Base-by-base conservation (phyloP, 352 stramenopile species). In the Stramenopiles sp. region DNA sequence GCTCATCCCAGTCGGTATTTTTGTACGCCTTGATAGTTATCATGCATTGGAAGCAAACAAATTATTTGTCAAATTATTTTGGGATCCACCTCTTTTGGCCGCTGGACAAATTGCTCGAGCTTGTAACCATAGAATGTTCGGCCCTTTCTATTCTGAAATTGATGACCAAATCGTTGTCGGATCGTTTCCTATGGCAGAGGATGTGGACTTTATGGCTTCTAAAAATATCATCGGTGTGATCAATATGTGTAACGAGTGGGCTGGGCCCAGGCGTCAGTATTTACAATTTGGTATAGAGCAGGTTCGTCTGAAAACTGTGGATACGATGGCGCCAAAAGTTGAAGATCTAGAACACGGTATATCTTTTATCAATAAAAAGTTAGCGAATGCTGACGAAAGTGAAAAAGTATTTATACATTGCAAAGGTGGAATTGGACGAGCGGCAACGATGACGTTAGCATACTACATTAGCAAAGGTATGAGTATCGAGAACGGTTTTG, bases 241-340 rank as follows among this genome's bases (percentile, higher is more conserved):
- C 30, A 84, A 84, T 80, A 84, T 84, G 82, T 84, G 82, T 75
- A 30, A 30, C 1, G 82, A 84, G 44, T 84, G 81, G 80, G 39
- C 80, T 30, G 82, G 82, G 8, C 82, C 82, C 0, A 0, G 25
- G 31, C 22, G 4, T n/a, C 32, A 76, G 0, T 84, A 84, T 67
- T 32, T 30, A n/a, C 7, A 8, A 0, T n/a, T 29, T 44, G 82
- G 82, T 78, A 81, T 84, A 44, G 33, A 44, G 80, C 82, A 84
- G 80, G 32, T 44, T 0, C 39, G 82, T 1, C 80, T 84, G 7
- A 44, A 76, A 30, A 75, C 67, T 39, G 67, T 81, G 30, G 82
- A 84, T 80, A 84, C 82, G 30, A 80, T 31, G 30, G 32, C 81
- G 14, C 82, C 82, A 44, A 7, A 32, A 8, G 44, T 29, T 7